Evolutionary conservation across 2,329 filamentous ascomycete genomes (phyloP).

Genomic region (Pseudogymnoascus sp.): DNA sequence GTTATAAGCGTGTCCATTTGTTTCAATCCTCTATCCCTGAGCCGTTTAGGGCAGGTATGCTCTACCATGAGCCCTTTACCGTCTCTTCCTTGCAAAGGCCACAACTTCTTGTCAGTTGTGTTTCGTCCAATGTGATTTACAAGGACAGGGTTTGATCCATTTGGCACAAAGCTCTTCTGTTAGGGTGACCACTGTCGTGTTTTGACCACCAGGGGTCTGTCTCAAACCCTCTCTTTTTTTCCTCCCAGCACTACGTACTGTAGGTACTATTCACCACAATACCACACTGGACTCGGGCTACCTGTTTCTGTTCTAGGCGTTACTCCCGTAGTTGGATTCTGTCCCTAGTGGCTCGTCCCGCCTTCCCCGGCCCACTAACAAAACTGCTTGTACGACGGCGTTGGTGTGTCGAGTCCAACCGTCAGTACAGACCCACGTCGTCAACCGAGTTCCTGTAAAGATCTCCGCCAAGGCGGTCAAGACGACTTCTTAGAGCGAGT

Average conservation of each 20-base stretch:
- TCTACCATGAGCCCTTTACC: background rate
- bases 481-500: conserved; percentile 1
- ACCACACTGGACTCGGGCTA: background rate
- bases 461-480: conserved; percentile 4
- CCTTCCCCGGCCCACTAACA: background rate
- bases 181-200: background rate
- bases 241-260: background rate
- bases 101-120: background rate
- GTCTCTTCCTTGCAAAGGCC: background rate
- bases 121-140: conserved; percentile 6
- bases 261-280: background rate
- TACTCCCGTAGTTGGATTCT: background rate
- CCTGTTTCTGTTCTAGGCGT: conserved; percentile 4
- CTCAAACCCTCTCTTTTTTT: background rate
- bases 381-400: background rate
- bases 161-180: background rate
- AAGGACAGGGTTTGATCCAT: background rate
- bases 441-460: background rate
- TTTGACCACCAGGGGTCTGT: background rate
- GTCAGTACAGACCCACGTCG: background rate
- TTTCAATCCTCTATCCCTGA: background rate
- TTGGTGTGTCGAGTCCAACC: background rate
- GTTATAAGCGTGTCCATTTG: background rate
- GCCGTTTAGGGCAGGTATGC: background rate
- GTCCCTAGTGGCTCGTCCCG: conserved; percentile 7